These are phyloP conservation scores for Tolypocladium cylindrosporum DNA, from an alignment of 2,329 filamentous ascomycete genomes.

Conservation along the genomic window DNA sequence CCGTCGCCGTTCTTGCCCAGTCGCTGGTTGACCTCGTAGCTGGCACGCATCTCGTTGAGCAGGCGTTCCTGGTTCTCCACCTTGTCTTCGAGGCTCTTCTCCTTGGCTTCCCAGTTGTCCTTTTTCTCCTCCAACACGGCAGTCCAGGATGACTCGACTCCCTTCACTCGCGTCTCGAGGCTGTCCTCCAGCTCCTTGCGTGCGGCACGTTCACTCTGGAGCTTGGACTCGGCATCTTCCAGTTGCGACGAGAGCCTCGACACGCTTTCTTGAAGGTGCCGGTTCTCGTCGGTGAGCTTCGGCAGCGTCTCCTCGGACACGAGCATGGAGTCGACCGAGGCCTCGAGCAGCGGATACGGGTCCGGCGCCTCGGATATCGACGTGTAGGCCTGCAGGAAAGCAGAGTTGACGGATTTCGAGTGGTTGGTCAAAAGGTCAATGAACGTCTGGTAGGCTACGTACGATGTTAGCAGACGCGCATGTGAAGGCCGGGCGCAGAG, in stretches of 20 bases:
- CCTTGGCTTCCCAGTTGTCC: conserved; percentile 93
- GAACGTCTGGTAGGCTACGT: conserved; percentile 83
- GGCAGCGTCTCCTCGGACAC: conserved; percentile 87
- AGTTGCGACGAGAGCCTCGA: conserved; percentile 67
- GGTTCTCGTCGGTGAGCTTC: conserved; percentile 79
- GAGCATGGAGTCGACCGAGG: conserved; percentile 88
- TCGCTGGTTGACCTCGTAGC: conserved; percentile 90
- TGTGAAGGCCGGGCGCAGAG: background rate
- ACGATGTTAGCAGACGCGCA: conserved; percentile 9
- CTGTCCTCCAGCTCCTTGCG: conserved; percentile 67
- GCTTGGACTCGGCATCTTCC: conserved; percentile 68
- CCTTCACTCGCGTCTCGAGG: conserved; percentile 72
- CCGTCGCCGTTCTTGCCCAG: conserved; percentile 63
- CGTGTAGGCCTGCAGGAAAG: conserved; percentile 88
- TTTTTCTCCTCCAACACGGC: conserved; percentile 88
- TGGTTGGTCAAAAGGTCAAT: conserved; percentile 95
- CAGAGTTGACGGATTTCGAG: conserved; percentile 85
- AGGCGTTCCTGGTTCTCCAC: conserved; percentile 87
- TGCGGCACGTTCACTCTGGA: conserved; percentile 67
- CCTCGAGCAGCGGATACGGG: conserved; percentile 91
- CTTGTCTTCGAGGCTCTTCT: conserved; percentile 85
- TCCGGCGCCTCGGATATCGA: conserved; percentile 92
- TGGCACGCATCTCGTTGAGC: conserved; percentile 90
- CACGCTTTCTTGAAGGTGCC: conserved; percentile 73
- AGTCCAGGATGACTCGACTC: conserved; percentile 82